Percentiles rank a stretch among this genome's conserved stretches.
phyloP scores from a whole-genome alignment of 768 basidiomycete species.

The Suillus clintonianus region DNA sequence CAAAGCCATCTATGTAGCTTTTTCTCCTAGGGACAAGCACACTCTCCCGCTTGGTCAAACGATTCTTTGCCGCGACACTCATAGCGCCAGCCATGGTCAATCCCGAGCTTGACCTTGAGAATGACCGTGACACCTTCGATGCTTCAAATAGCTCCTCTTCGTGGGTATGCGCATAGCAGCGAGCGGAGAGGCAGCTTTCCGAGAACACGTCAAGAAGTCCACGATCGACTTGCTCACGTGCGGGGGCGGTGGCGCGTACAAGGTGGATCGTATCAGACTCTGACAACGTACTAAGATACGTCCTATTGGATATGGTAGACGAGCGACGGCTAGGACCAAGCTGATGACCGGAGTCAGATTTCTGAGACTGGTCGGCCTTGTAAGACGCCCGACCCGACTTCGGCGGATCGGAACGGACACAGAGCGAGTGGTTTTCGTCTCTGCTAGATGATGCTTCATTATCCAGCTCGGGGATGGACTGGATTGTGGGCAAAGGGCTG shows the following conservation, averaged over 20 bases:
- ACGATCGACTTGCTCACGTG: conserved; percentile 73
- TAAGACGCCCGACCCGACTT: conserved; percentile 18
- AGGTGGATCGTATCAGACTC: conserved; percentile 60
- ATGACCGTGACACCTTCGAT: conserved; percentile 44
- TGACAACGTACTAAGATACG: conserved; percentile 53
- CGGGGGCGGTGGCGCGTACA: conserved; percentile 63
- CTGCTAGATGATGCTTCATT: conserved; percentile 4
- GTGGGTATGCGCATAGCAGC: conserved; percentile 62
- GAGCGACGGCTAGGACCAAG: conserved; percentile 52
- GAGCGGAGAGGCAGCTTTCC: conserved; percentile 65
- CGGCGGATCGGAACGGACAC: neutral
- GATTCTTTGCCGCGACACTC: conserved; percentile 53
- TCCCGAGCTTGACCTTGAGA: conserved; percentile 58
- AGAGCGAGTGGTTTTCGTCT: neutral
- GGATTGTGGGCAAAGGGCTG: conserved; percentile 52
- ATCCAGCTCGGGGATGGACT: conserved; percentile 55
- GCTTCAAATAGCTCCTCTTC: conserved; percentile 67
- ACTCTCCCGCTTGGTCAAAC: conserved; percentile 68
- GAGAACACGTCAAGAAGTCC: conserved; percentile 83
- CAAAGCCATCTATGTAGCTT: conserved; percentile 40
- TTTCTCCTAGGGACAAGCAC: conserved; percentile 64
- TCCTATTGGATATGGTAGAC: conserved; percentile 63
- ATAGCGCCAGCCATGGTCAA: conserved; percentile 61
- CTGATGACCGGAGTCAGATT: conserved; percentile 16
- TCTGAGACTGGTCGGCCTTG: conserved; percentile 16